Percentiles rank a stretch among this genome's conserved stretches.
phyloP scores from a whole-genome alignment of 768 basidiomycete genomes.

The Mycena chlorophos region DNA sequence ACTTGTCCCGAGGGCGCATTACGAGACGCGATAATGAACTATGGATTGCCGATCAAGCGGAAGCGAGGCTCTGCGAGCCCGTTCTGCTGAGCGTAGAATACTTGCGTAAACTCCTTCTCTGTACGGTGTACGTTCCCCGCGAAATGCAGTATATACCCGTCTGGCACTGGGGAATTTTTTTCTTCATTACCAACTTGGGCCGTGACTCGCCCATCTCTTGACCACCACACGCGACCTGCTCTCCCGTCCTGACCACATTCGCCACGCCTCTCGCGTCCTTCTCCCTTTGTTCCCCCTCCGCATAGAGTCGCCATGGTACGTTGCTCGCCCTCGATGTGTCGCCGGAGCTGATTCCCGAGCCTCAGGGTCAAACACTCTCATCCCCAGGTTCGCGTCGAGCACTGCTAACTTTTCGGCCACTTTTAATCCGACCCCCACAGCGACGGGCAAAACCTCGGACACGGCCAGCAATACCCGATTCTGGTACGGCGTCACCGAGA shows the following conservation, averaged over 20 bases:
- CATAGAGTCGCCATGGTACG: constrained; percentile 17
- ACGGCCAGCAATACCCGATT: constrained; percentile 69
- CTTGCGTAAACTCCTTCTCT: too few relatives aligned
- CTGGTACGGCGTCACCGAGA: constrained; percentile 83
- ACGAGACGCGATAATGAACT: neutral
- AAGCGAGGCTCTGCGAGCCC: neutral
- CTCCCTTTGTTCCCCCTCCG: neutral
- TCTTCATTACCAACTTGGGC: neutral
- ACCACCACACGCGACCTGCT: neutral
- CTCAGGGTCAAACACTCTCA: constrained; percentile 86
- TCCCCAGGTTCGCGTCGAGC: constrained; percentile 58
- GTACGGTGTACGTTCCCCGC: too few relatives aligned
- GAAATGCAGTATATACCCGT: neutral
- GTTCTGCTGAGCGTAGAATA: neutral
- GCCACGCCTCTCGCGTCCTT: neutral
- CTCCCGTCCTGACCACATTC: neutral
- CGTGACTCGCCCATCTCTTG: neutral
- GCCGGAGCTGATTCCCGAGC: constrained; percentile 19
- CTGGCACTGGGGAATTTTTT: neutral
- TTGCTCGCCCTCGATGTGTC: neutral
- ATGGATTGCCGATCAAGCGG: too few relatives aligned
- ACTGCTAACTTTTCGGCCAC: neutral
- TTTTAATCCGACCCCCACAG: constrained; percentile 38
- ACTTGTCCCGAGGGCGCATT: neutral
- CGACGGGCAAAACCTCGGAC: constrained; percentile 79